phyloP scores from a whole-genome alignment of 2,329 filamentous ascomycete genomes.

The Meredithiella fracta region DNA sequence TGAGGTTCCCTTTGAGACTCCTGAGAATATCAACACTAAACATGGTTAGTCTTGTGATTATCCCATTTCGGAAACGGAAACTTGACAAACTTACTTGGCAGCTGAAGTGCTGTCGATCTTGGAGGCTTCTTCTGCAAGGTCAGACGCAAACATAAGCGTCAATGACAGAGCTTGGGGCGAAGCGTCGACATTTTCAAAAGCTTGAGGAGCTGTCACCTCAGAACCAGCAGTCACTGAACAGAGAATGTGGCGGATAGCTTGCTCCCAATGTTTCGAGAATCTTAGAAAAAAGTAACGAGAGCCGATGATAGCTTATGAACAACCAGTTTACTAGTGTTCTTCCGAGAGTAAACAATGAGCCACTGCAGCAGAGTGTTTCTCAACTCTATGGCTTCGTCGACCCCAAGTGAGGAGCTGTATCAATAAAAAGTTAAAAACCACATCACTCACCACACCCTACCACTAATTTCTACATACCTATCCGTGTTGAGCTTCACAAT shows the following conservation, averaged over 20 bases:
- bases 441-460: no score
- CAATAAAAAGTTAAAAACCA: not conserved
- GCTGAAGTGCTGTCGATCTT: conserved; percentile 48
- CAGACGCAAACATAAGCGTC: conserved; percentile 13
- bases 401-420: conserved; percentile 32
- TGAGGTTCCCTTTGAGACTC: conserved; percentile 25
- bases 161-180: conserved; percentile 7
- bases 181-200: not conserved
- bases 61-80: conserved; percentile 19
- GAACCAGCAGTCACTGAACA: conserved; percentile 23
- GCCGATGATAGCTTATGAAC: conserved; percentile 63
- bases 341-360: conserved; percentile 38
- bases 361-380: conserved; percentile 45
- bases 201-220: not conserved
- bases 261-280: conserved; percentile 50
- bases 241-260: conserved; percentile 46
- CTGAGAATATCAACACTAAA: conserved; percentile 25
- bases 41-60: conserved; percentile 15
- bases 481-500: conserved; percentile 92
- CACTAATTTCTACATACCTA: conserved; percentile 36
- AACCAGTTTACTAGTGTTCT: conserved; percentile 42
- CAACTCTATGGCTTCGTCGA: conserved; percentile 41
- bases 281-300: conserved; percentile 60
- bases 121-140: conserved; percentile 47
- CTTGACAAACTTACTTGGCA: conserved; percentile 31